Evolutionary conservation across 208 protist species (phyloP), one percentile per base, ranked within the genome.

Genomic region (Wallacemonas collosoma): DNA sequence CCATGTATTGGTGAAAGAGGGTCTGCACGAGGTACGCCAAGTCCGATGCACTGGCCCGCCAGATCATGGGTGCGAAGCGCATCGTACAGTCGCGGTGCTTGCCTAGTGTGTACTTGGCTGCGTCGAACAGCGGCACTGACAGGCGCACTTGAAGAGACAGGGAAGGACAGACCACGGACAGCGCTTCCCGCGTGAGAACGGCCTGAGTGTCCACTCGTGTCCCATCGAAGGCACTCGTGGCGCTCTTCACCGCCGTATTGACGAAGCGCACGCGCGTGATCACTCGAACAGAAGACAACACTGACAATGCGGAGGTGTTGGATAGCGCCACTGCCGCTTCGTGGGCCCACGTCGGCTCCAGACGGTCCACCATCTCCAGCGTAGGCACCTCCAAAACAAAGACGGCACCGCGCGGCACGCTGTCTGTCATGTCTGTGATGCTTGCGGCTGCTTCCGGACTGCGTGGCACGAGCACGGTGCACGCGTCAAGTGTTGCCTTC

Each of bases 41-140:
- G 63, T 45, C 36, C 44, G 3, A 3, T 5, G 47, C 43, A 3
- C 0, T 45, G 1, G 44, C 38, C 6, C 48, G 63, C 63, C 63
- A 68, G 47, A 56, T 39, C 17, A 45, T 57, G 15, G 50, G 26
- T 3, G 63, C 26, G 17, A 68, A 68, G 63, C 36, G 36, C 63
- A 68, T 54, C 36, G 54, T 4, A 40, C n/a, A 54, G n/a, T 41
- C 63, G 17, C 48, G 48, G 14, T 36, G 43, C 41, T 26, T 45
- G 43, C 60, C 60, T 5, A 0, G 6, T 8, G 38, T 41, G 40
- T 53, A 65, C 3, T 7, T 4, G 41, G 60, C 60, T 3, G 60
- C 60, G 41, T 65, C 60, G 41, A 51, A 65, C 14, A 65, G 60
- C 1, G 60, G 43, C 60, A 50, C 7, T 41, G 40, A 17, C 40